phyloP scores from a whole-genome alignment of 306 rosid species.

The Astragalus glycyphyllos region DNA sequence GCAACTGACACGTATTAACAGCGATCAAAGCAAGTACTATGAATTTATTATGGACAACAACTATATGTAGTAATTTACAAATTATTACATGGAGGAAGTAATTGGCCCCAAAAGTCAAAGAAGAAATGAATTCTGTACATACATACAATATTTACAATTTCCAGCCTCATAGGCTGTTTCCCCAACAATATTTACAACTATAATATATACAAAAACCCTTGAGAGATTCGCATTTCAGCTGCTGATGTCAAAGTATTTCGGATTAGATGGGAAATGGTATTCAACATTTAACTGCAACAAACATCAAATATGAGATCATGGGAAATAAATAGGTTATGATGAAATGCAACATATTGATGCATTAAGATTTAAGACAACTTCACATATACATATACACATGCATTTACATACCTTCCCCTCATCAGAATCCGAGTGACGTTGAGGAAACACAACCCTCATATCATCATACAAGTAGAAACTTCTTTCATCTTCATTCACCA shows the following conservation, averaged over 20 bases:
- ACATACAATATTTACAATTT: not conserved
- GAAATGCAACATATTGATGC: slow-evolving; percentile 8
- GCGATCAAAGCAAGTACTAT: not conserved
- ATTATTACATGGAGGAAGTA: slow-evolving; percentile 39
- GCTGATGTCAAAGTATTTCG: slow-evolving; percentile 72
- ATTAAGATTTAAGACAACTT: slow-evolving; percentile 7
- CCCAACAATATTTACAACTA: slow-evolving; percentile 48
- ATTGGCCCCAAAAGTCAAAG: slow-evolving; percentile 36
- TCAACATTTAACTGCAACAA: slow-evolving; percentile 75
- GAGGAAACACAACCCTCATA: slow-evolving; percentile 87
- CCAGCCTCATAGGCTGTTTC: too few species aligned
- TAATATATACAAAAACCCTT: slow-evolving; percentile 23
- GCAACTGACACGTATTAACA: not conserved
- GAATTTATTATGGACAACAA: slow-evolving; percentile 29
- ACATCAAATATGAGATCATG: slow-evolving; percentile 6
- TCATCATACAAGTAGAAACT: slow-evolving; percentile 84
- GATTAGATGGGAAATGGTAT: slow-evolving; percentile 78
- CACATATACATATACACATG: not conserved
- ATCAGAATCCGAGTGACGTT: slow-evolving; percentile 86
- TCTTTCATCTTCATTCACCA: slow-evolving; percentile 53
- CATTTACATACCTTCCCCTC: slow-evolving; percentile 75
- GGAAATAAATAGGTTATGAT: not conserved
- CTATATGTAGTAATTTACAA: slow-evolving; percentile 23
- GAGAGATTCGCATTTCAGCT: slow-evolving; percentile 39
- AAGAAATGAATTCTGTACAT: slow-evolving; percentile 41